These are phyloP conservation scores for Panaeolus cyanescens DNA, from an alignment of 768 basidiomycete species.

Conservation along the genomic window DNA sequence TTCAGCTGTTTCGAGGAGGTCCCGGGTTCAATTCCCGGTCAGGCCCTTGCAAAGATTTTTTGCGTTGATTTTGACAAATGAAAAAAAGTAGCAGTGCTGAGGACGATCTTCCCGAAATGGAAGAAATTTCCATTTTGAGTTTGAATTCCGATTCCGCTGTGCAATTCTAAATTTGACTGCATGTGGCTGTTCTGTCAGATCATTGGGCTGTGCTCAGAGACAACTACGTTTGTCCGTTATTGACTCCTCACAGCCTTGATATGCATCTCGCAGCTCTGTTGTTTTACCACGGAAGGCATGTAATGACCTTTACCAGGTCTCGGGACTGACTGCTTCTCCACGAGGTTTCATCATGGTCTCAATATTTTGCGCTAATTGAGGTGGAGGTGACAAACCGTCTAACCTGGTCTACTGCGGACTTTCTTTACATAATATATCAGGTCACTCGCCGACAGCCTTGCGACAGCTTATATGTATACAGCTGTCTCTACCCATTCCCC, in stretches of 20 bases:
- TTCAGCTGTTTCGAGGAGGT: constrained; percentile 64
- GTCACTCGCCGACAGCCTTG: background rate
- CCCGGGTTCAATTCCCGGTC: constrained; percentile 88
- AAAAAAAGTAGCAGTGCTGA: background rate
- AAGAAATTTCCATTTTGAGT: background rate
- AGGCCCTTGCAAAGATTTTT: constrained; percentile 63
- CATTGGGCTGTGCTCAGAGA: too few relatives aligned
- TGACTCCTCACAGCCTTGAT: background rate
- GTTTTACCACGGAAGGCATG: background rate
- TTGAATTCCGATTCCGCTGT: background rate
- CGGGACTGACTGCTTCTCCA: background rate
- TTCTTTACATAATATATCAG: background rate
- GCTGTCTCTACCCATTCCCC: background rate
- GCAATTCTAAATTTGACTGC: background rate
- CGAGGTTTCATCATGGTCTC: background rate
- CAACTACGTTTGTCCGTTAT: background rate
- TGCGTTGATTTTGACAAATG: background rate
- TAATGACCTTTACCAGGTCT: background rate
- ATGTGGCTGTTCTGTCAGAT: background rate
- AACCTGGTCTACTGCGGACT: background rate
- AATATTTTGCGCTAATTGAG: background rate
- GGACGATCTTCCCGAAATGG: background rate
- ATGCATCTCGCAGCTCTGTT: background rate
- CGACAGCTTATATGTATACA: background rate
- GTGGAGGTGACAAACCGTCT: background rate